phyloP scores from a whole-genome alignment of 192 early-diverging fungal genomes.

The Gamsiella multidivaricata region DNA sequence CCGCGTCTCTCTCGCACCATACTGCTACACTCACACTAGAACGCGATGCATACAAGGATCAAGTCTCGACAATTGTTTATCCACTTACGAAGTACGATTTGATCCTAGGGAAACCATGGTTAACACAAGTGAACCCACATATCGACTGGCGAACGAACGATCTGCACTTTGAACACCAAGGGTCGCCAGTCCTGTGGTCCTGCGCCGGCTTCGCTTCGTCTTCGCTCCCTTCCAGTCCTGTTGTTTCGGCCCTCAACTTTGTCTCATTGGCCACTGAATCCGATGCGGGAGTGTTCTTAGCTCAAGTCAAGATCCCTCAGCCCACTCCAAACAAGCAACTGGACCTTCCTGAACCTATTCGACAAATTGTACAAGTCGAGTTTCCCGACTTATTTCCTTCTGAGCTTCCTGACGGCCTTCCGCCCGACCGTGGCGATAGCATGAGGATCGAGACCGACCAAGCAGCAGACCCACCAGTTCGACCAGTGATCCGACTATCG shows the following conservation, averaged over 20 bases:
- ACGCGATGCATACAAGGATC: not conserved
- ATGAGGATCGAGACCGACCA: slow-evolving; percentile 35
- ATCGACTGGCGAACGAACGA: slow-evolving; percentile 16
- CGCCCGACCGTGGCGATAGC: slow-evolving; percentile 20
- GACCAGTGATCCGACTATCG: slow-evolving; percentile 21
- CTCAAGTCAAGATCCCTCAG: not conserved
- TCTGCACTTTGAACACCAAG: not conserved
- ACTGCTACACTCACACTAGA: not conserved
- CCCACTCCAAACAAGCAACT: not conserved
- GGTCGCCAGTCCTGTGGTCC: not conserved
- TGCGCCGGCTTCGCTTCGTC: not conserved
- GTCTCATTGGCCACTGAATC: not conserved
- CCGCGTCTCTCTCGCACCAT: not conserved
- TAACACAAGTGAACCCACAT: slow-evolving; percentile 1
- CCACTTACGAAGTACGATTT: slow-evolving; percentile 4
- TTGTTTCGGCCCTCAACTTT: slow-evolving; percentile 6
- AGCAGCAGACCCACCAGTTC: slow-evolving; percentile 15
- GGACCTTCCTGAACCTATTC: not conserved
- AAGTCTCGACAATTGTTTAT: not conserved
- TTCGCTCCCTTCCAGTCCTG: not conserved
- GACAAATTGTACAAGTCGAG: slow-evolving; percentile 12
- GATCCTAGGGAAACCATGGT: slow-evolving; percentile 15
- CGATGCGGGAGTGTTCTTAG: not conserved
- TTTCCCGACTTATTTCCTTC: slow-evolving; percentile 30
- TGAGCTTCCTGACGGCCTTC: slow-evolving; percentile 22